These are phyloP conservation scores for Penicillium canariense DNA, from an alignment of 495 filamentous ascomycete genomes.

Conservation along the genomic window DNA sequence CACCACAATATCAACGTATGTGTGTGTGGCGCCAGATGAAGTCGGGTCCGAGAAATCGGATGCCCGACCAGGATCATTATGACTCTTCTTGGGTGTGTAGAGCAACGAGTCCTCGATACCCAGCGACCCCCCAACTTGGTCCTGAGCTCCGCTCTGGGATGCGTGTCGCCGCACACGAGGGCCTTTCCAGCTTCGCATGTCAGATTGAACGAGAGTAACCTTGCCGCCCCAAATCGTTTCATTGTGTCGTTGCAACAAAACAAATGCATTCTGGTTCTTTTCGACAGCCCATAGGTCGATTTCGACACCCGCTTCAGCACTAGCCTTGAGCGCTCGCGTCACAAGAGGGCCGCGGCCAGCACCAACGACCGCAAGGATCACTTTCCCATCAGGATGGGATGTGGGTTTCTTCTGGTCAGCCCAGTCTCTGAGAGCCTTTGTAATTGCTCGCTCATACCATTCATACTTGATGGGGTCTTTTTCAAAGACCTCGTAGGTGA, in stretches of 20 bases:
- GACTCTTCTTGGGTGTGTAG: constrained; percentile 21
- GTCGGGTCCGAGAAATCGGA: constrained; percentile 10
- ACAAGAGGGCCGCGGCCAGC: constrained; percentile 91
- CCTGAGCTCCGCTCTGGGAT: constrained; percentile 1
- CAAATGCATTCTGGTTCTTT: constrained; percentile 97
- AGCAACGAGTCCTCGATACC: constrained; percentile 35
- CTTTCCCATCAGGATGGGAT: constrained; percentile 63
- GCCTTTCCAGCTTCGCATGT: constrained; percentile 96
- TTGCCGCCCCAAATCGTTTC: constrained; percentile 66
- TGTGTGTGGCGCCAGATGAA: constrained; percentile 30
- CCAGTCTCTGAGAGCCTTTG: constrained; percentile 81
- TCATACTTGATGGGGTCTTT: constrained; percentile 98
- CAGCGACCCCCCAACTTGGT: constrained; percentile 32
- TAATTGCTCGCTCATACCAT: constrained; percentile 86
- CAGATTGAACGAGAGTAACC: constrained; percentile 86
- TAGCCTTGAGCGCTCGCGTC: constrained; percentile 77
- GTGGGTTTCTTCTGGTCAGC: constrained; percentile 64
- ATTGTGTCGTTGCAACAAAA: constrained; percentile 86
- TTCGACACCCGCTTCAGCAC: constrained; percentile 66
- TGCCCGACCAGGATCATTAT: constrained; percentile 15
- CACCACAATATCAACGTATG: constrained; percentile 85
- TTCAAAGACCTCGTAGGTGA: constrained; percentile 98
- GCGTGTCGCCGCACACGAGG: constrained; percentile 31
- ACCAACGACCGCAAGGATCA: constrained; percentile 88
- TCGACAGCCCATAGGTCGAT: constrained; percentile 90